Percentiles rank a stretch among this genome's conserved stretches.
Evolutionary conservation across 768 basidiomycete species (phyloP).

Genomic region (Mycena albidolilacea): DNA sequence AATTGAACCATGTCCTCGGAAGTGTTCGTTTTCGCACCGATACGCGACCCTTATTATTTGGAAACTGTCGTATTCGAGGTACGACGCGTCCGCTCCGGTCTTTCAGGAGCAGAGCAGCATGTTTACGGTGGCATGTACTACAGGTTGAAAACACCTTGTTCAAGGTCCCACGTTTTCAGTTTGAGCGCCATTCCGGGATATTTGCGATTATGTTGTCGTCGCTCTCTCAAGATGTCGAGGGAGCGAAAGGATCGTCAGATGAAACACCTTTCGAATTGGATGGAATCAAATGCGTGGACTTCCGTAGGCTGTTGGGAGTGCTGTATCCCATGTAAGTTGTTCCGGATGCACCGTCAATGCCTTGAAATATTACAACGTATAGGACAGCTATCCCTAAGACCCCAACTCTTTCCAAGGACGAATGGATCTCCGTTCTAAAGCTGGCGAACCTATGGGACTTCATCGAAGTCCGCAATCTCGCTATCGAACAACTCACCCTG

Average conservation of each 20-base stretch:
- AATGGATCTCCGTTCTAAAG: conserved; percentile 51
- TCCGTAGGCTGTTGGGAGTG: conserved; percentile 42
- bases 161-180: conserved; percentile 46
- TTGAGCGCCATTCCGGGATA: conserved; percentile 41
- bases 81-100: neutral
- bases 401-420: neutral
- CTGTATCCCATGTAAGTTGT: conserved; percentile 46
- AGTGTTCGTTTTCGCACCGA: neutral
- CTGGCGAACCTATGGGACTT: conserved; percentile 51
- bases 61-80: conserved; percentile 41
- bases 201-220: conserved; percentile 43
- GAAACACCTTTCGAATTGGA: conserved; percentile 45
- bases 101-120: too few species aligned
- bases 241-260: conserved; percentile 45
- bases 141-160: conserved; percentile 33
- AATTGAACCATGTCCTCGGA: neutral
- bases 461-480: conserved; percentile 40
- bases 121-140: too few species aligned
- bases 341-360: too few species aligned
- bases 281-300: conserved; percentile 43
- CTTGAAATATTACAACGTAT: neutral
- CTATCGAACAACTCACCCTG: conserved; percentile 42
- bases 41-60: conserved; percentile 34
- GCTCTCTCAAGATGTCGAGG: conserved; percentile 34
- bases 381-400: conserved; percentile 24